A percentile compares a stretch with the other conserved stretches of the same genome.
Conservation (phyloP, 805 yeast species). For the Cyberlindnera mississippiensis region DNA sequence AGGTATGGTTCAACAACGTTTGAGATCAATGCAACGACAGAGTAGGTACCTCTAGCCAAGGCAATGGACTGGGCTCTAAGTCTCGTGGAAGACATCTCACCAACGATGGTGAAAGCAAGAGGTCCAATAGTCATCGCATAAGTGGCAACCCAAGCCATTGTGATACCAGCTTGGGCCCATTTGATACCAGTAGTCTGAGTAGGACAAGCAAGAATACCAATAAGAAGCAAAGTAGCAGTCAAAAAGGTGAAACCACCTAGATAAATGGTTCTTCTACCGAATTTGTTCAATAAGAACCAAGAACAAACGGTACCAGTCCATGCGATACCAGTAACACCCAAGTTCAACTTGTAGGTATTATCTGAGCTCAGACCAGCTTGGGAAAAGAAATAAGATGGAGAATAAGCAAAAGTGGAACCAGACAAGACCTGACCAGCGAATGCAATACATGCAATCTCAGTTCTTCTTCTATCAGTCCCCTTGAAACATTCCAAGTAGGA, state of each 20-base stretch:
- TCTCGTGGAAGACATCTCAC: slow-evolving; percentile 37
- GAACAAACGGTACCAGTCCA: slow-evolving; percentile 30
- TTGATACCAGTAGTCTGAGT: slow-evolving; percentile 13
- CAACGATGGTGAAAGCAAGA: slow-evolving; percentile 33
- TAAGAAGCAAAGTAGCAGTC: slow-evolving; percentile 13
- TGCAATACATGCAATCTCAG: slow-evolving; percentile 33
- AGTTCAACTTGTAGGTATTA: slow-evolving; percentile 31
- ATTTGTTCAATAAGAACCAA: slow-evolving; percentile 30
- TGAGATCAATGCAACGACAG: slow-evolving; percentile 33
- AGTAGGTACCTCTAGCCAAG: slow-evolving; percentile 29
- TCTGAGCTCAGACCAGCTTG: slow-evolving; percentile 42
- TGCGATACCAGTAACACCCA: slow-evolving; percentile 33
- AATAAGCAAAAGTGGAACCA: slow-evolving; percentile 46
- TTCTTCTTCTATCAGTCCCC: slow-evolving; percentile 41
- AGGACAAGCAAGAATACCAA: slow-evolving; percentile 19
- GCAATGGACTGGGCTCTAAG: slow-evolving; percentile 40
- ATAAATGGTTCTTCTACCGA: slow-evolving; percentile 30
- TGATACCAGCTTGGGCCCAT: slow-evolving; percentile 23
- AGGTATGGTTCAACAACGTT: slow-evolving; percentile 43
- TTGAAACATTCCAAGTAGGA: slow-evolving; percentile 42
- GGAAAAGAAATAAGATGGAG: slow-evolving; percentile 42
- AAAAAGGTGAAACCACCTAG: slow-evolving; percentile 28
- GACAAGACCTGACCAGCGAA: slow-evolving; percentile 43
- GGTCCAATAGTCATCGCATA: slow-evolving; percentile 40
- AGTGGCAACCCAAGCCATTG: slow-evolving; percentile 19